These are phyloP conservation scores for Chlorella ohadii DNA, from an alignment of 139 green algal genomes.

Conservation along the genomic window DNA sequence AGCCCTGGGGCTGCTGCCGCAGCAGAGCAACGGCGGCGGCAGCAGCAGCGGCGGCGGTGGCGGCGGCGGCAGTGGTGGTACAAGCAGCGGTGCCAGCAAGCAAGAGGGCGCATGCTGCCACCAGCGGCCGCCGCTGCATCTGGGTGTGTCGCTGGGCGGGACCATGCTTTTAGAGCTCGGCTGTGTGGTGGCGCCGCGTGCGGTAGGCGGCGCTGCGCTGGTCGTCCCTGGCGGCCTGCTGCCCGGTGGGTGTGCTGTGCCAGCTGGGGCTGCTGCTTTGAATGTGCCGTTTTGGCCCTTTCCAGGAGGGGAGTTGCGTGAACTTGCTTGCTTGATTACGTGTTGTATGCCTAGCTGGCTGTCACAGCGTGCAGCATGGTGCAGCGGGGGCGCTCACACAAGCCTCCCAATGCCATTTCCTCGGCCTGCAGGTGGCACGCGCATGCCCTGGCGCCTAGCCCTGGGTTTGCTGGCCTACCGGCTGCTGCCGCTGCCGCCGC, in stretches of 20 bases:
- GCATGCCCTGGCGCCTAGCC: neutral
- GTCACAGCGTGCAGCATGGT: no score
- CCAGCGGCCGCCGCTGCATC: neutral
- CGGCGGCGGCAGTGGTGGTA: no score
- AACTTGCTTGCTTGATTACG: no score
- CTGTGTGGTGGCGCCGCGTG: neutral
- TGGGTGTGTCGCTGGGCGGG: neutral
- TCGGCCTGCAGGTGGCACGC: neutral
- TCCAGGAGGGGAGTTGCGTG: no score
- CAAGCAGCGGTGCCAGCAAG: neutral
- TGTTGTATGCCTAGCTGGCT: no score
- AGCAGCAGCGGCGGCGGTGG: no score
- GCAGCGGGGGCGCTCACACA: no score
- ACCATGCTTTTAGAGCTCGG: neutral
- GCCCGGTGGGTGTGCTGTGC: neutral
- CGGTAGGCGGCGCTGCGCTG: slow-evolving; percentile 2
- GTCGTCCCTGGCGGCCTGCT: neutral
- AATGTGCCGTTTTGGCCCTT: no score
- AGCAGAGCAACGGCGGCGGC: neutral
- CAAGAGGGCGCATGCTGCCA: neutral
- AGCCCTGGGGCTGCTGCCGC: neutral
- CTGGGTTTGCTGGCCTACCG: neutral
- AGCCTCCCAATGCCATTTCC: no score
- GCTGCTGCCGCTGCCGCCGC: neutral
- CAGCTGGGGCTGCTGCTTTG: no score